Conservation (phyloP, 2,329 filamentous ascomycete species). For the Plenodomus lindquistii region DNA sequence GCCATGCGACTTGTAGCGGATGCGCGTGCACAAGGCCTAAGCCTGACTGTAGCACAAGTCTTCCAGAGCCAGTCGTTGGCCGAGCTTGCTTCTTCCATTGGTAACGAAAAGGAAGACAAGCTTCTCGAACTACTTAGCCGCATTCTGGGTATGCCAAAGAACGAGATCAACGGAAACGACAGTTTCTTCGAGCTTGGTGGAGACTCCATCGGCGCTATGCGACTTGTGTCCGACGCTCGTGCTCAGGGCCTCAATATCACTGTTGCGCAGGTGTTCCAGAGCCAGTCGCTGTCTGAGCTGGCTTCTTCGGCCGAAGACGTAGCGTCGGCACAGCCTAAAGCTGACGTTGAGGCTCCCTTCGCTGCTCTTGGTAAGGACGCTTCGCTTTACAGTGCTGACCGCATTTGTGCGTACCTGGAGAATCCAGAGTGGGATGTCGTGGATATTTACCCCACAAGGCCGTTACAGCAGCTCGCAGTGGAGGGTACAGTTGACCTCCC, state of each 20-base stretch:
- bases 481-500: slow-evolving; percentile 61
- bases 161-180: slow-evolving; percentile 43
- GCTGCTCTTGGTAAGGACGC: slow-evolving; percentile 53
- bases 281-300: slow-evolving; percentile 45
- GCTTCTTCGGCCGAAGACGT: slow-evolving; percentile 37
- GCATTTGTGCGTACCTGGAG: slow-evolving; percentile 57
- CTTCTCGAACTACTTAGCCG: slow-evolving; percentile 31
- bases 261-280: slow-evolving; percentile 51
- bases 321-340: slow-evolving; percentile 15
- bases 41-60: slow-evolving; percentile 49
- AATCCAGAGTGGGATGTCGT: slow-evolving; percentile 56
- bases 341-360: slow-evolving; percentile 52
- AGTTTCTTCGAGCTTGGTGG: slow-evolving; percentile 54
- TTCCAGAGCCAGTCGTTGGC: slow-evolving; percentile 49
- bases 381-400: slow-evolving; percentile 51
- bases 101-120: slow-evolving; percentile 36
- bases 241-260: slow-evolving; percentile 43
- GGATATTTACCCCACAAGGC: slow-evolving; percentile 62
- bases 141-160: slow-evolving; percentile 34
- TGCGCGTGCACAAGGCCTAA: slow-evolving; percentile 40
- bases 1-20: slow-evolving; percentile 52
- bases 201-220: slow-evolving; percentile 53
- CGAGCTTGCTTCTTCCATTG: slow-evolving; percentile 58
- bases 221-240: slow-evolving; percentile 47
- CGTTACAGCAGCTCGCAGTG: slow-evolving; percentile 63